phyloP scores from a whole-genome alignment of 2,329 filamentous ascomycete species.

The Aspergillus clavatus region DNA sequence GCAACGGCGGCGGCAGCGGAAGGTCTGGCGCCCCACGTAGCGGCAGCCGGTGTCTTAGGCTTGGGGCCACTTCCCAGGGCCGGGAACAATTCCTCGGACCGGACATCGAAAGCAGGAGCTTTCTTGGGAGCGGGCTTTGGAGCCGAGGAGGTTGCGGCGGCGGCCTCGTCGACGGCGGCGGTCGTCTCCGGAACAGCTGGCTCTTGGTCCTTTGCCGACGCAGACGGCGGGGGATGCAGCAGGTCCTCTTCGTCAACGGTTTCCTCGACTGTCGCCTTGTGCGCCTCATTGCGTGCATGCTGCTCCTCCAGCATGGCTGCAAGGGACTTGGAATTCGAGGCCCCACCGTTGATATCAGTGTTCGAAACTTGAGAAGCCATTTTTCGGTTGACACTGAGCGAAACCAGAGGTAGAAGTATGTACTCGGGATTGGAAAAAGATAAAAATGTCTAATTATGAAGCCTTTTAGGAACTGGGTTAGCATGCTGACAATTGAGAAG shows the following conservation, averaged over 20 bases:
- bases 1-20: slow-evolving; percentile 34
- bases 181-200: slow-evolving; percentile 19
- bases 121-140: slow-evolving; percentile 39
- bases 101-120: slow-evolving; percentile 63
- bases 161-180: slow-evolving; percentile 14
- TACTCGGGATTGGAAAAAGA: slow-evolving; percentile 8
- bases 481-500: no score
- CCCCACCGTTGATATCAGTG: slow-evolving; percentile 29
- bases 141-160: slow-evolving; percentile 32
- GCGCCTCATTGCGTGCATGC: slow-evolving; percentile 49
- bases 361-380: slow-evolving; percentile 34
- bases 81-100: slow-evolving; percentile 91
- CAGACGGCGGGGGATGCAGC: slow-evolving; percentile 51
- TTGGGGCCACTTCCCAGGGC: slow-evolving; percentile 71
- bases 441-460: slow-evolving; percentile 3
- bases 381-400: slow-evolving; percentile 6
- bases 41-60: slow-evolving; percentile 56
- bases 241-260: slow-evolving; percentile 72
- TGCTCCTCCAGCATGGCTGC: slow-evolving; percentile 52
- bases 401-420: slow-evolving; percentile 1
- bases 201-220: slow-evolving; percentile 33
- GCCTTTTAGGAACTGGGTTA: not conserved
- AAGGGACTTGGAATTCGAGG: slow-evolving; percentile 37
- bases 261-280: slow-evolving; percentile 72
- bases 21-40: slow-evolving; percentile 68